phyloP scores from a whole-genome alignment of 257 asterid species.

The Galeopsis tetrahit region DNA sequence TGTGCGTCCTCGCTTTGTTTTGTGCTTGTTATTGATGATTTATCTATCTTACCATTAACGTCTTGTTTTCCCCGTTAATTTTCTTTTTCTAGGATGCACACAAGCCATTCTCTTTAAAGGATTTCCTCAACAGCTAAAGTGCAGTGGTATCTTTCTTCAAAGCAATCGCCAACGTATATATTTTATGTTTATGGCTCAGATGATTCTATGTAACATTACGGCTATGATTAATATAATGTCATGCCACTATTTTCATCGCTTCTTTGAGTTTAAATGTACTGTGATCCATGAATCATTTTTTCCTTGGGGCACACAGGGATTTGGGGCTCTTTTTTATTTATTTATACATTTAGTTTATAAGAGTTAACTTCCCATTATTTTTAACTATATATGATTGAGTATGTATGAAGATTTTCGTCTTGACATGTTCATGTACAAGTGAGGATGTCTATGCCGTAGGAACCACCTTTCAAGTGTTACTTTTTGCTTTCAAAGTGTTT shows the following conservation, averaged over 20 bases:
- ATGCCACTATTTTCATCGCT: not conserved
- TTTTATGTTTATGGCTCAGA: not conserved
- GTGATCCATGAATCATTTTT: not conserved
- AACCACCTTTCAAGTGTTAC: no score
- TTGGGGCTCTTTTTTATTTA: no score
- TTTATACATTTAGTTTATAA: no score
- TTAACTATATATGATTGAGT: no score
- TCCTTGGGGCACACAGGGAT: not conserved
- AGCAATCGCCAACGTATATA: not conserved
- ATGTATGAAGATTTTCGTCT: no score
- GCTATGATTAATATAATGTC: not conserved
- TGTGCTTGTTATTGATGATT: not conserved
- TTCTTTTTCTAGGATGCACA: constrained; percentile 59
- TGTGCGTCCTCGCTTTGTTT: not conserved
- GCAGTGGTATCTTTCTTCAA: constrained; percentile 5
- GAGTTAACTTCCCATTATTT: no score
- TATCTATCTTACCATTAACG: no score
- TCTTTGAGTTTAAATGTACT: no score
- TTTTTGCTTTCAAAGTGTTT: no score
- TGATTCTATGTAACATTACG: not conserved
- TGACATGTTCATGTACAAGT: no score
- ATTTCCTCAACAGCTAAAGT: constrained; percentile 66
- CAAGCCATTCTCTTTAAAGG: constrained; percentile 67
- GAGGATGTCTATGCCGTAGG: no score
- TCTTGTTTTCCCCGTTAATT: not conserved